Conservation (phyloP, 805 yeast species). For the Cyberlindnera samutprakarnensis region DNA sequence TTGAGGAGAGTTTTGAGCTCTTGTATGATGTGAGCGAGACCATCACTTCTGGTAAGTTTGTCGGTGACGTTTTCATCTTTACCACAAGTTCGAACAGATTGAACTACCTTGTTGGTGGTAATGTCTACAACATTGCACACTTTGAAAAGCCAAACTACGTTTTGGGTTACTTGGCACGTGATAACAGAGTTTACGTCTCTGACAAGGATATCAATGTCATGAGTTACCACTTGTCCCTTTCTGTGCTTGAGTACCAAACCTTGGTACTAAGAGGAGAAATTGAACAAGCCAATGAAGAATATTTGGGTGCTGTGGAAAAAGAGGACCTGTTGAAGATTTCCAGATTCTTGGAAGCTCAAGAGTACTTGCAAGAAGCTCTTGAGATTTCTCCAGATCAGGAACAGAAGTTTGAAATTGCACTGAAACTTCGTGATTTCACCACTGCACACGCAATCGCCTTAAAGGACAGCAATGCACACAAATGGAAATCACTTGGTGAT, state of each 20-base stretch:
- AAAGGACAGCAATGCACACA: constrained; percentile 48
- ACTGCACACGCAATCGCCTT: constrained; percentile 66
- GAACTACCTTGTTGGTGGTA: constrained; percentile 92
- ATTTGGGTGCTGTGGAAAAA: constrained; percentile 53
- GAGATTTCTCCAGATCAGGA: constrained; percentile 80
- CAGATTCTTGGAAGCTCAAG: constrained; percentile 91
- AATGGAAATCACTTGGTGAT: constrained; percentile 93
- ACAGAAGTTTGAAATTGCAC: constrained; percentile 85
- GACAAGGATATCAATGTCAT: constrained; percentile 84
- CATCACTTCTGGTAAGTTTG: constrained; percentile 87
- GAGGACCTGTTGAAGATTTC: constrained; percentile 73
- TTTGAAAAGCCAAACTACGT: constrained; percentile 82
- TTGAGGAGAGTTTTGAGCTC: constrained; percentile 80
- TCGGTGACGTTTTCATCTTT: constrained; percentile 93
- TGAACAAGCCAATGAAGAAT: constrained; percentile 63
- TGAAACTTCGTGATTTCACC: constrained; percentile 61
- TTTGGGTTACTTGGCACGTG: constrained; percentile 85
- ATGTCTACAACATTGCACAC: constrained; percentile 85
- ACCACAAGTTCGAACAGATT: constrained; percentile 82
- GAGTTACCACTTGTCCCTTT: constrained; percentile 72
- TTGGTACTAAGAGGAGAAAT: constrained; percentile 91
- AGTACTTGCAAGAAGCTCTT: constrained; percentile 75
- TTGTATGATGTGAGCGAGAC: constrained; percentile 75
- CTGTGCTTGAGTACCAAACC: constrained; percentile 93
- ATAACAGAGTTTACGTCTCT: constrained; percentile 80